Base-by-base conservation (phyloP, 148 eudicot species). In the Euryodendron excelsum region DNA sequence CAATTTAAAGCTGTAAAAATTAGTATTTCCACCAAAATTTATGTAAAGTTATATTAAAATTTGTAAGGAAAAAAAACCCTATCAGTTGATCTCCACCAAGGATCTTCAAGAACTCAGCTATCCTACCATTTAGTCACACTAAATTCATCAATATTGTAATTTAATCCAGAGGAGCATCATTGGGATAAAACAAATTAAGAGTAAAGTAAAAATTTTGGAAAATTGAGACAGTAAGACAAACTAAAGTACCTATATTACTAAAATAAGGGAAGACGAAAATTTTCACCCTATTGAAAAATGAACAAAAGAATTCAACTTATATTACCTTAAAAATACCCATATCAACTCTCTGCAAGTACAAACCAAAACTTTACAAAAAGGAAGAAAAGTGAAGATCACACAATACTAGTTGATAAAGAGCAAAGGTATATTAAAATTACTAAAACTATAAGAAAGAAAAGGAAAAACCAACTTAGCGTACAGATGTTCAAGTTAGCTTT, bases 261-360 rank as follows among this genome's bases (percentile, higher is more conserved):
- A 12, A 36, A 9, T 41, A 18, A 3, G 15, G 17, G 41, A 72
- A 53, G 41, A 5, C 23, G 77, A 18, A 58, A 30, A 62, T 47
- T 25, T 3, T 45, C 15, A 50, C n/a, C 11, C 4, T 12, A 28
- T 20, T 41, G 2, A n/a, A 48, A 18, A 72, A n/a, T 45, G 34
- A 64, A 45, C 1, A 41, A 7, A 17, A 21, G 2, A 48, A 63
- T 31, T 33, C 7, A 44, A 76, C 13, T 76, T 63, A 23, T 31
- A 72, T 45, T 30, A n/a, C n/a, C n/a, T n/a, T n/a, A n/a, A n/a
- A 34, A 67, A 63, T 59, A 59, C 33, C 73, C 74, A 30, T 15
- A 56, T 23, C 20, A 73, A 36, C 61, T 21, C 45, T 7, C 3
- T 5, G 63, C n/a, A 11, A 36, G 12, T 8, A 44, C 55, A 30